These are phyloP conservation scores for Exserohilum rostratum DNA, from an alignment of 2,329 filamentous ascomycete species.

Conservation along the genomic window DNA sequence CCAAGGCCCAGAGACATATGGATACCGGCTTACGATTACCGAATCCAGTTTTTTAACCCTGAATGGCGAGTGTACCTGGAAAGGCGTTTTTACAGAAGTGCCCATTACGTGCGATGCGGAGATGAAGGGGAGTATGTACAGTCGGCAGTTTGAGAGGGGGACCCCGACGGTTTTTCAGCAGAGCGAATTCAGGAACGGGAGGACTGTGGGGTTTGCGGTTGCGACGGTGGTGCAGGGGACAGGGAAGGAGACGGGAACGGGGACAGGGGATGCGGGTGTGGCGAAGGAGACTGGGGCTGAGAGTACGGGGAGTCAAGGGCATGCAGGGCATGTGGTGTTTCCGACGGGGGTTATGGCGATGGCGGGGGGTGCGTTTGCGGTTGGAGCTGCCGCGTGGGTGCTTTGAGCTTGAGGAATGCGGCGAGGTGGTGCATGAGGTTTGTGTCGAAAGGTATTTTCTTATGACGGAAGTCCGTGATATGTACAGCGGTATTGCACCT, in stretches of 20 bases:
- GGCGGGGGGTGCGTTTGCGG: background rate
- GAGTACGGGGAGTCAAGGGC: slow-evolving; percentile 1
- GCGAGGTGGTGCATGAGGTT: background rate
- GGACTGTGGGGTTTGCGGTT: background rate
- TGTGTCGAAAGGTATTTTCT: background rate
- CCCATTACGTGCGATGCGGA: slow-evolving; percentile 9
- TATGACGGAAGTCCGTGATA: too few species aligned
- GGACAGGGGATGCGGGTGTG: background rate
- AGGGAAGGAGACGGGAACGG: background rate
- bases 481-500: too few species aligned
- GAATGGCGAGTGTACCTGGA: slow-evolving; percentile 12
- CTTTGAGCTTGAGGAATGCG: background rate
- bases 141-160: background rate
- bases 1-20: slow-evolving; percentile 13
- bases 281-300: background rate
- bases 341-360: slow-evolving; percentile 2
- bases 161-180: background rate
- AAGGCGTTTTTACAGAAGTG: slow-evolving; percentile 6
- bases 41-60: background rate
- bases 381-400: slow-evolving; percentile 4
- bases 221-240: slow-evolving; percentile 8
- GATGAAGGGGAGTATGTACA: background rate
- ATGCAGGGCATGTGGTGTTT: background rate
- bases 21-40: background rate
- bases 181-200: background rate